Evolutionary conservation across 2,329 filamentous ascomycete genomes (phyloP).

Genomic region (Diaporthe nobilis): DNA sequence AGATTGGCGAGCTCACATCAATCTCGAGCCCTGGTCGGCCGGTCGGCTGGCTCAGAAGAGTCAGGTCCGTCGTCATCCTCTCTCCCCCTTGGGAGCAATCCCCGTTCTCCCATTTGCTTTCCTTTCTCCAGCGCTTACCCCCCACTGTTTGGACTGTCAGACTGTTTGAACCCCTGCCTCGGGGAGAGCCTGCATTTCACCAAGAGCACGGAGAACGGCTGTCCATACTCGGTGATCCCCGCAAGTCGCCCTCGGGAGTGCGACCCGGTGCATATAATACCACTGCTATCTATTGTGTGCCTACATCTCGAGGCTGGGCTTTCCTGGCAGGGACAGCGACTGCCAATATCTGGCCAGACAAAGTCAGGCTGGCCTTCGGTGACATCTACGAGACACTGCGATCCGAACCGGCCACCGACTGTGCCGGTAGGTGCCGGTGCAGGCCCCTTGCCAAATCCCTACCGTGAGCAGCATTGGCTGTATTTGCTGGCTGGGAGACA

Average conservation of each 20-base stretch:
- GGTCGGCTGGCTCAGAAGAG: neutral
- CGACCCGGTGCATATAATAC: neutral
- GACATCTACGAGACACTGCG: neutral
- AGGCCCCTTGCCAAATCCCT: too few relatives aligned
- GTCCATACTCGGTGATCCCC: neutral
- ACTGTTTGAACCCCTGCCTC: neutral
- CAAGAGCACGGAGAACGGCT: neutral
- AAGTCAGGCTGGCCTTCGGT: neutral
- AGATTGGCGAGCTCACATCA: conserved; percentile 42
- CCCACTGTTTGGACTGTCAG: neutral
- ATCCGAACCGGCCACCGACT: neutral
- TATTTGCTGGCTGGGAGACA: neutral
- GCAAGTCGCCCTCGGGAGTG: neutral
- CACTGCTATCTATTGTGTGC: neutral
- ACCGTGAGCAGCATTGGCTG: neutral
- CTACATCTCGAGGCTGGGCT: neutral
- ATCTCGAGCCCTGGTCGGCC: conserved; percentile 23
- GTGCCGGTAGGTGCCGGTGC: too few relatives aligned
- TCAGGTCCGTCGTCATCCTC: neutral
- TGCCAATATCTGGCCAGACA: neutral
- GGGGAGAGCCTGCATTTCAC: neutral
- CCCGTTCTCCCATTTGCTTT: too few relatives aligned
- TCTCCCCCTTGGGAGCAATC: neutral
- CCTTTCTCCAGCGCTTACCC: neutral
- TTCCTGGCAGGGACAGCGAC: neutral